phyloP scores from a whole-genome alignment of 176 grass and related monocot genomes.

The Juncus effusus region DNA sequence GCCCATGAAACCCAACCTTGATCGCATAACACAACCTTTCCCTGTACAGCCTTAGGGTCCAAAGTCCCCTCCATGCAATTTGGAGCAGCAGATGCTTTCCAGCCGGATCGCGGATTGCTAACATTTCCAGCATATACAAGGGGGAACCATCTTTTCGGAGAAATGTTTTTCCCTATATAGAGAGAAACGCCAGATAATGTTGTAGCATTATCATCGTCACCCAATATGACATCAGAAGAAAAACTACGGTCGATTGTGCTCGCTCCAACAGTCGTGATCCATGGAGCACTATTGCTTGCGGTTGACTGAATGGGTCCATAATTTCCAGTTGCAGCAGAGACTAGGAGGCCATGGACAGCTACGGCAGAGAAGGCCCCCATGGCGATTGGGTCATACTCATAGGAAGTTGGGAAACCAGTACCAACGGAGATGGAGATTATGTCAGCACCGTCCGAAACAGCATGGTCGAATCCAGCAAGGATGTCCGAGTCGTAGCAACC shows the following conservation, averaged over 20 bases:
- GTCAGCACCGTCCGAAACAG: slow-evolving; percentile 76
- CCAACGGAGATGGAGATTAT: slow-evolving; percentile 89
- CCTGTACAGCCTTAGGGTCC: background rate
- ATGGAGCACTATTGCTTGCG: slow-evolving; percentile 74
- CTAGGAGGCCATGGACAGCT: slow-evolving; percentile 56
- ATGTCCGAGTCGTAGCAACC: slow-evolving; percentile 96
- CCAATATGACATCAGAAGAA: slow-evolving; percentile 63
- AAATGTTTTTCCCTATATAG: slow-evolving; percentile 56
- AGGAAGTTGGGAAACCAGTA: slow-evolving; percentile 49
- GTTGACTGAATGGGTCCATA: slow-evolving; percentile 67
- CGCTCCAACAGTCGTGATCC: slow-evolving; percentile 83
- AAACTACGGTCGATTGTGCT: slow-evolving; percentile 90
- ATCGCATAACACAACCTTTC: slow-evolving; percentile 28
- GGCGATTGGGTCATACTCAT: slow-evolving; percentile 83
- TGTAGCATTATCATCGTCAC: slow-evolving; percentile 31
- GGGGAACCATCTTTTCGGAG: slow-evolving; percentile 25
- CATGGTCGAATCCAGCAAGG: slow-evolving; percentile 83
- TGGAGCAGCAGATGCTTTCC: no score
- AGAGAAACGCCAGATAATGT: slow-evolving; percentile 62
- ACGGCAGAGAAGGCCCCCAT: slow-evolving; percentile 70
- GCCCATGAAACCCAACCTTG: slow-evolving; percentile 2
- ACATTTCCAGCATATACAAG: slow-evolving; percentile 56
- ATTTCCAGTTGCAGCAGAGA: slow-evolving; percentile 76
- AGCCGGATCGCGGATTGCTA: no score
- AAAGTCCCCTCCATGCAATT: background rate